These are phyloP conservation scores for Pinus tabuliformis DNA, from an alignment of 75 land plant genomes.

Conservation along the genomic window DNA sequence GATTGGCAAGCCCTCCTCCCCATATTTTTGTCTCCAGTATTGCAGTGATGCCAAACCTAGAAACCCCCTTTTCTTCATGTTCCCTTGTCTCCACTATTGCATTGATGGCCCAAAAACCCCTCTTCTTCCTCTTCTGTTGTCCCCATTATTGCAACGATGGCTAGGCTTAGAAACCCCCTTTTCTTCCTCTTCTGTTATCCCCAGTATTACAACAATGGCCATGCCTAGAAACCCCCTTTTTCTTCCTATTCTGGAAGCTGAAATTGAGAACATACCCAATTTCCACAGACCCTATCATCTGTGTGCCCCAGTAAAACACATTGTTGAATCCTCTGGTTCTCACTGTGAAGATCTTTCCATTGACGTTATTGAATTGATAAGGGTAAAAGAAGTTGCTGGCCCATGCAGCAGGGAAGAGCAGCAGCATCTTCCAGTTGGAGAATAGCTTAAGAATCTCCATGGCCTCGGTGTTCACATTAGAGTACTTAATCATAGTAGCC, in stretches of 20 bases:
- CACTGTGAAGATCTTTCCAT: conserved; percentile 56
- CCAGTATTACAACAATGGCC: conserved; percentile 38
- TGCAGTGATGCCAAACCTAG: conserved; percentile 52
- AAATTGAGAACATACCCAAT: conserved; percentile 69
- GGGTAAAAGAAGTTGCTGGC: conserved; percentile 6
- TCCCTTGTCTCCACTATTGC: conserved; percentile 42
- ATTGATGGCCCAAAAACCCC: conserved; percentile 60
- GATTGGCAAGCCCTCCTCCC: conserved; percentile 85
- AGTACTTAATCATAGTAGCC: too few species aligned
- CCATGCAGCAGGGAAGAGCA: conserved; percentile 73
- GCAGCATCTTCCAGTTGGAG: conserved; percentile 65
- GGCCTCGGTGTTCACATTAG: too few species aligned
- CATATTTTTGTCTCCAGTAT: conserved; percentile 61
- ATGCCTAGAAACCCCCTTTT: conserved; percentile 64
- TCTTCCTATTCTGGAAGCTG: conserved; percentile 52
- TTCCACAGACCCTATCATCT: conserved; percentile 71
- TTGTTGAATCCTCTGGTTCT: conserved; percentile 22
- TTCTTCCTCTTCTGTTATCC: conserved; percentile 54
- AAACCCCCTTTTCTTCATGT: conserved; percentile 59
- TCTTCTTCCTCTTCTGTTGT: conserved; percentile 49
- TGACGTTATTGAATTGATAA: conserved; percentile 20
- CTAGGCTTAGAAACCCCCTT: conserved; percentile 64
- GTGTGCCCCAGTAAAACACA: conserved; percentile 81
- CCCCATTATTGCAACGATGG: conserved; percentile 39
- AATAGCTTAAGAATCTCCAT: conserved; percentile 64